Conservation (phyloP, 306 rosid species). For the Quercus mongolica region DNA sequence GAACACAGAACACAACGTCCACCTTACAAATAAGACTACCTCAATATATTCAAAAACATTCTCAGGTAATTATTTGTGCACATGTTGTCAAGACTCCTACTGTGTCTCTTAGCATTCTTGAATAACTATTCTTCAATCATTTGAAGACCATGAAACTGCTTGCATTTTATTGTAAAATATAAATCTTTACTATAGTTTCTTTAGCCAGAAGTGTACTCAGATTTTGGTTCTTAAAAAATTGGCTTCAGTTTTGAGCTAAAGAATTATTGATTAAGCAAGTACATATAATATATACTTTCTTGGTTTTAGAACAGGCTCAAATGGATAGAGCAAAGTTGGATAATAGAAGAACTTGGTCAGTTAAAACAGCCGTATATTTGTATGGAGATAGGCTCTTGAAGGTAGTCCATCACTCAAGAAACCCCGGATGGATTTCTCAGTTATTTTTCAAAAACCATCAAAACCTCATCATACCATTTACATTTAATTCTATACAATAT, state of each 20-base stretch:
- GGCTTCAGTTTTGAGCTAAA: background rate
- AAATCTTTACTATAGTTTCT: background rate
- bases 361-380: constrained; percentile 43
- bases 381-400: constrained; percentile 45
- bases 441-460: constrained; percentile 29
- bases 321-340: constrained; percentile 54
- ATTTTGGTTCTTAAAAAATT: background rate
- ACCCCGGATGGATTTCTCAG: constrained; percentile 37
- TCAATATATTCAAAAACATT: constrained; percentile 1
- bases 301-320: constrained; percentile 22
- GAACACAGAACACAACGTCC: background rate
- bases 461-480: constrained; percentile 7
- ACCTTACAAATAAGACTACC: background rate
- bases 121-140: background rate
- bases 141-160: background rate
- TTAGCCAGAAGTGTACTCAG: background rate
- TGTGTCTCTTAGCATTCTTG: background rate
- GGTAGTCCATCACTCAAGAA: constrained; percentile 37
- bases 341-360: constrained; percentile 46
- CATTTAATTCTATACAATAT: background rate
- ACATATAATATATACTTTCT: background rate
- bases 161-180: background rate
- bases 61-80: constrained; percentile 21
- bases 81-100: background rate
- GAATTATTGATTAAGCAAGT: background rate